A percentile compares a stretch with the other conserved stretches of the same genome.
Conservation (phyloP, 169 alveolate species). For the Amoebophrya sp. region DNA sequence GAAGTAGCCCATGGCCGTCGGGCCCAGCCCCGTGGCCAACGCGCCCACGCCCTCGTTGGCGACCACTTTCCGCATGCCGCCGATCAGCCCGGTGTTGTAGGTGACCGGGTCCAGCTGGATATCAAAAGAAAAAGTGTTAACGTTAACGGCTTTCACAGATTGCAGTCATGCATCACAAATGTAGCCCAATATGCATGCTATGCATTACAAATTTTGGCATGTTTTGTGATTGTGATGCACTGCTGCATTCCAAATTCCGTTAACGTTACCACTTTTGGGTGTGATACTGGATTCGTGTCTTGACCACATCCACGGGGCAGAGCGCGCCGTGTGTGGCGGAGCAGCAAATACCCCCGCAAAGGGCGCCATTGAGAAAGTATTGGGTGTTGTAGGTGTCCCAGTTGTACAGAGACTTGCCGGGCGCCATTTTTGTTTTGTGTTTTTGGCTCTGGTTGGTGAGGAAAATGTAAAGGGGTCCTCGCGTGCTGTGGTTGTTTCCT, state of each 20-base stretch:
- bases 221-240: no score
- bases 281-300: conserved; percentile 48
- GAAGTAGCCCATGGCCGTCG: conserved; percentile 95
- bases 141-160: no score
- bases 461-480: no score
- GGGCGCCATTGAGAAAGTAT: conserved; percentile 43
- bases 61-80: conserved; percentile 61
- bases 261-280: no score
- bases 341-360: conserved; percentile 48
- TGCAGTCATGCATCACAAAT: no score
- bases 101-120: conserved; percentile 84
- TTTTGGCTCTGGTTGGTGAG: no score
- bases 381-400: neutral
- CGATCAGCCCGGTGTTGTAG: conserved; percentile 64
- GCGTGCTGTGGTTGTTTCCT: no score
- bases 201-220: no score
- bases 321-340: conserved; percentile 46
- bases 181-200: no score
- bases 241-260: no score
- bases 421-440: no score
- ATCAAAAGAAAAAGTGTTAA: no score
- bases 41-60: conserved; percentile 82
- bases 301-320: conserved; percentile 48
- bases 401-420: neutral
- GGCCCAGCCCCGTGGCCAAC: conserved; percentile 90